Conservation (phyloP, 78 protist genomes). For the Cavenderia fasciculata region DNA sequence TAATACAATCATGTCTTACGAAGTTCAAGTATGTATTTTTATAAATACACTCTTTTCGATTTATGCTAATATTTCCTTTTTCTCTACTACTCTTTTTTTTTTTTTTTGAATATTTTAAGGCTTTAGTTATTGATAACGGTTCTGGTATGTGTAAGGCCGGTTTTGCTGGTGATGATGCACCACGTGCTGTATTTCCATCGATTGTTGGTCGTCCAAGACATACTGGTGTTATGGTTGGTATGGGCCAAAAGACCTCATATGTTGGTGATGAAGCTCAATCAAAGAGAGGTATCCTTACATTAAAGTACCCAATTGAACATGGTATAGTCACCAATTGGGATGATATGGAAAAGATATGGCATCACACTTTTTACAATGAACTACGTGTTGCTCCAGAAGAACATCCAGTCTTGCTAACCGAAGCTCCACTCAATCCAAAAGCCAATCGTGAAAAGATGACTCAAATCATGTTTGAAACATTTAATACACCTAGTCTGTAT, state of each 20-base stretch:
- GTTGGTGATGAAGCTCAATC: slow-evolving; percentile 82
- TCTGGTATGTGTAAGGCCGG: slow-evolving; percentile 98
- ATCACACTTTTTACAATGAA: slow-evolving; percentile 93
- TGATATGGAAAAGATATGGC: slow-evolving; percentile 88
- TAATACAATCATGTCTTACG: too few relatives aligned
- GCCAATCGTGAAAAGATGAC: slow-evolving; percentile 95
- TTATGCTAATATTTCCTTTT: too few relatives aligned
- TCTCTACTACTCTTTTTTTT: too few relatives aligned
- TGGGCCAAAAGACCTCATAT: slow-evolving; percentile 84
- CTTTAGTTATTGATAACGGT: slow-evolving; percentile 94
- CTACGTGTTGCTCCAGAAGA: slow-evolving; percentile 97
- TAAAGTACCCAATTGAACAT: slow-evolving; percentile 91
- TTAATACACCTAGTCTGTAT: slow-evolving; percentile 86
- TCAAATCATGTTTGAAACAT: slow-evolving; percentile 90
- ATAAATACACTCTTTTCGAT: too few relatives aligned
- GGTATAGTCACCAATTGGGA: slow-evolving; percentile 92
- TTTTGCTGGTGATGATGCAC: slow-evolving; percentile 93
- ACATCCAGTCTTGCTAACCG: slow-evolving; percentile 96
- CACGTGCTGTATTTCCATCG: slow-evolving; percentile 92
- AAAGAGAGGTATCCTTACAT: slow-evolving; percentile 82
- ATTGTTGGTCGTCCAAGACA: slow-evolving; percentile 93
- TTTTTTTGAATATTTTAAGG: too few relatives aligned
- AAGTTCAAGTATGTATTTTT: too few relatives aligned
- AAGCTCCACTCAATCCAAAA: slow-evolving; percentile 96
- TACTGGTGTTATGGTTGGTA: slow-evolving; percentile 88